These are phyloP conservation scores for Diophrys appendiculata DNA, from an alignment of 73 alveolate species.

Conservation along the genomic window DNA sequence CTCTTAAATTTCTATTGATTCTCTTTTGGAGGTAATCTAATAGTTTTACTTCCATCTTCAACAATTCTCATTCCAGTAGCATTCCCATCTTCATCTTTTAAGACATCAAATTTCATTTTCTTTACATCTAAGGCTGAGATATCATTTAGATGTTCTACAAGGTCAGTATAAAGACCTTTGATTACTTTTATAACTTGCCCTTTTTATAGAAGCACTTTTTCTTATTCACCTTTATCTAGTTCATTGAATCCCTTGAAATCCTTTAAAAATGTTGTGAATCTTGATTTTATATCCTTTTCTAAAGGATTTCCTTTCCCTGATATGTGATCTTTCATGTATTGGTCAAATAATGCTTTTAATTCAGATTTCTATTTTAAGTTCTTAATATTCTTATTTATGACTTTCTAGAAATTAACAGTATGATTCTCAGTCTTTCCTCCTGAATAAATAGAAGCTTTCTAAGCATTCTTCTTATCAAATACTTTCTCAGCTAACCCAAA, in stretches of 20 bases:
- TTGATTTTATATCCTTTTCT: not conserved
- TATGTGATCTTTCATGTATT: not conserved
- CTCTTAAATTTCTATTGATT: not conserved
- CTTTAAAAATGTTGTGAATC: not conserved
- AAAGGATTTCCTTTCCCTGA: not conserved
- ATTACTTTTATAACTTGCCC: not conserved
- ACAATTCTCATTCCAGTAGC: not conserved
- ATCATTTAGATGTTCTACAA: not conserved
- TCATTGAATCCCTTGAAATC: not conserved
- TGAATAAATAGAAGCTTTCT: not conserved
- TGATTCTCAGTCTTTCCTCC: no score
- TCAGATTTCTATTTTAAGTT: not conserved
- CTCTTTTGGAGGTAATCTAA: not conserved
- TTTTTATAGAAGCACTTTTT: not conserved
- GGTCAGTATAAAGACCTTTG: not conserved
- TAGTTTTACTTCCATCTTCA: not conserved
- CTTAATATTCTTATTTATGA: not conserved
- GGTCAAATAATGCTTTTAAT: not conserved
- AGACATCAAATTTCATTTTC: not conserved
- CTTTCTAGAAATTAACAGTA: not conserved
- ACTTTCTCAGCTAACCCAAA: conserved; percentile 4
- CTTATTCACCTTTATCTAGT: not conserved
- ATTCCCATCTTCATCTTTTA: not conserved
- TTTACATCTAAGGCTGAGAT: not conserved
- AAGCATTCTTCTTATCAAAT: not conserved